A percentile compares a stretch with the other conserved stretches of the same genome.
phyloP scores from a whole-genome alignment of 2,329 filamentous ascomycete species.

The Sporothrix phasma region DNA sequence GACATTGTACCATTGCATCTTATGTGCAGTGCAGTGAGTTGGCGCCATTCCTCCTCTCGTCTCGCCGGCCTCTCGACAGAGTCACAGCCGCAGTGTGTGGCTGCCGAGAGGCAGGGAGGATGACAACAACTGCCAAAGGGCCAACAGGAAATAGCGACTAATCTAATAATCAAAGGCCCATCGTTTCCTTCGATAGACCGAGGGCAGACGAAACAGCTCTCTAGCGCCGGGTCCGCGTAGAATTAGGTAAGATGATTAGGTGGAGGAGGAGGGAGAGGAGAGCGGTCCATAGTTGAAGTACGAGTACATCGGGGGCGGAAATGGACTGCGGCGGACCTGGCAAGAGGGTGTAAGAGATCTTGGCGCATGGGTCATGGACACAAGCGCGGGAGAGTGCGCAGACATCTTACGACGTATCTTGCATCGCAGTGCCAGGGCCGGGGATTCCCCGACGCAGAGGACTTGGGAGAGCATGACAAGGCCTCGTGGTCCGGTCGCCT shows the following conservation, averaged over 20 bases:
- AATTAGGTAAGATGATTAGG: constrained; percentile 6
- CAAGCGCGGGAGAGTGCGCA: neutral
- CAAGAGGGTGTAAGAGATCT: neutral
- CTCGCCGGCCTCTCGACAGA: neutral
- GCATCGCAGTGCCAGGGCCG: too few species aligned
- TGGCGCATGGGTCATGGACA: neutral
- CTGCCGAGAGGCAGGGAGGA: neutral
- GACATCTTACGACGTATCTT: too few species aligned
- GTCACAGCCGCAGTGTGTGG: neutral
- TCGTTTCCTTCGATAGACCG: too few species aligned
- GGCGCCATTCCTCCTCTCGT: neutral
- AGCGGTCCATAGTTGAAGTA: too few species aligned
- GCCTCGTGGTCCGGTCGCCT: neutral
- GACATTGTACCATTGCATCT: neutral
- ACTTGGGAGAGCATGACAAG: neutral
- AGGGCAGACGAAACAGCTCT: too few species aligned
- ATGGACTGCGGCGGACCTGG: neutral
- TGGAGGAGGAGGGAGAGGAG: neutral
- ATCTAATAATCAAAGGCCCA: neutral
- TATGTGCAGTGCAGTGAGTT: neutral
- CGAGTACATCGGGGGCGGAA: neutral
- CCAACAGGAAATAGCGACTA: neutral
- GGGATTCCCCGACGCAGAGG: too few species aligned
- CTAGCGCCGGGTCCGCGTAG: neutral
- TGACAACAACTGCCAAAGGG: neutral